Base-by-base conservation (phyloP, 345 rosid species). In the Draba incana region DNA sequence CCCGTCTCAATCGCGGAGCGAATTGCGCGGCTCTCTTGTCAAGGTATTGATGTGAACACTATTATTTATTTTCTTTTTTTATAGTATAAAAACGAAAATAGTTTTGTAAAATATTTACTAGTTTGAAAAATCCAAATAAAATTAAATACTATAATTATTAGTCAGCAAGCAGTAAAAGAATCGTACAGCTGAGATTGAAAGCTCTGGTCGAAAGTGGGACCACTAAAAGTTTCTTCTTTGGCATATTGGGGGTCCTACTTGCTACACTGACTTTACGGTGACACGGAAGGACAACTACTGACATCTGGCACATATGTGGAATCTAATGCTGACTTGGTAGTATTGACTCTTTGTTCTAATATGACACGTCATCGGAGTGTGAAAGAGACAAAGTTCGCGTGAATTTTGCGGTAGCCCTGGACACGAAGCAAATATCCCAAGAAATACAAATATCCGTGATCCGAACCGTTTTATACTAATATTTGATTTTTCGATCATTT, bases 21-120 rank as follows among this genome's bases (percentile, higher is more conserved):
- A 72, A 72, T 64, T 72, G 76, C 76, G 76, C 70, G 65, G 70
- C 70, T 24, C 76, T 16, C 44, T 64, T 72, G 71, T 64, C 76
- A 57, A 72, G 2, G 76, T 64, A 25, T 56, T 72, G 64, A 72
- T 72, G 65, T 72, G 70, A 71, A 38, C 76, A 72, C 35, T 15
- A 11, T 43, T 20, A 20, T 20, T 20, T 20, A 8, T 42, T 14
- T 33, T 33, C 2, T 7, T 33, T 30, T 33, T 33, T 33, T 8
- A 27, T 27, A 27, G n/a, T 30, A 4, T 5, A 31, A 3, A 31
- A 31, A 20, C 12, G 2, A 37, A 24, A 52, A 3, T 15, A 8
- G 31, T 41, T 30, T 37, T 38, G 57, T 68, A 47, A 39, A 53
- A 27, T 27, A 27, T 27, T 27, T 27, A 27, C 30, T n/a, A 5